Evolutionary conservation across 2,329 filamentous ascomycete species (phyloP).

Genomic region (Stemphylium lycopersici): DNA sequence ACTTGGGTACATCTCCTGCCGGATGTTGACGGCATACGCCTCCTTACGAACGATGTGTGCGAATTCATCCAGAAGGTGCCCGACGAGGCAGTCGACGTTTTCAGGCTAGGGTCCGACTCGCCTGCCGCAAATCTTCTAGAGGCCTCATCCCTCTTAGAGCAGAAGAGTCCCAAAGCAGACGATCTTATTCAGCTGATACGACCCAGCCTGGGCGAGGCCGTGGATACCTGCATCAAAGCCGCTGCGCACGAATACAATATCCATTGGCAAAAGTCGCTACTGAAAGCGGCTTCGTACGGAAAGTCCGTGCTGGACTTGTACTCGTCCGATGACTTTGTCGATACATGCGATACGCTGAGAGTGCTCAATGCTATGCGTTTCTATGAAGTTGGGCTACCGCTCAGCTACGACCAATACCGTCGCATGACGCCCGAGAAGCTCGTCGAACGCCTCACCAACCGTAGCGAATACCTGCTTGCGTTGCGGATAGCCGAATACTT

Average conservation of each 20-base stretch:
- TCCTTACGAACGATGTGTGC: conserved; percentile 92
- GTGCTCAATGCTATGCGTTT: conserved; percentile 92
- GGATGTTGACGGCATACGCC: conserved; percentile 85
- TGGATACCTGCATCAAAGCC: conserved; percentile 91
- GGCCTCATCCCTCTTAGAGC: conserved; percentile 87
- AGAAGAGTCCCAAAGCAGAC: conserved; percentile 94
- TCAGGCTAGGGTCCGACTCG: conserved; percentile 84
- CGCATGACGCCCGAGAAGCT: conserved; percentile 87
- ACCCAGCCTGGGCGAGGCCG: conserved; percentile 84
- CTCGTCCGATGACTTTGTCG: conserved; percentile 97
- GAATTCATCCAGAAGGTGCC: conserved; percentile 97
- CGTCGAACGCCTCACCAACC: conserved; percentile 83
- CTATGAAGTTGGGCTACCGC: conserved; percentile 85
- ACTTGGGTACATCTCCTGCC: conserved; percentile 87
- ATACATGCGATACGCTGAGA: conserved; percentile 93
- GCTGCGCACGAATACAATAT: conserved; percentile 89
- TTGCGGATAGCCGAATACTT: conserved; percentile 88
- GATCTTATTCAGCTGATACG: conserved; percentile 96
- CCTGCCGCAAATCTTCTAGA: conserved; percentile 92
- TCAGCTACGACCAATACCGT: conserved; percentile 94
- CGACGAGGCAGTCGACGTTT: conserved; percentile 83
- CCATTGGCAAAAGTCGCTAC: conserved; percentile 91
- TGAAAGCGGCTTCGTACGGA: conserved; percentile 97
- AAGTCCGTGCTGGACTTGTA: conserved; percentile 98
- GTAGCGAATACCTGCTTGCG: conserved; percentile 89